Percentiles rank a stretch among this genome's conserved stretches.
Conservation (phyloP, 1,284 basidiomycete species). For the Ceratobasidium sp. region DNA sequence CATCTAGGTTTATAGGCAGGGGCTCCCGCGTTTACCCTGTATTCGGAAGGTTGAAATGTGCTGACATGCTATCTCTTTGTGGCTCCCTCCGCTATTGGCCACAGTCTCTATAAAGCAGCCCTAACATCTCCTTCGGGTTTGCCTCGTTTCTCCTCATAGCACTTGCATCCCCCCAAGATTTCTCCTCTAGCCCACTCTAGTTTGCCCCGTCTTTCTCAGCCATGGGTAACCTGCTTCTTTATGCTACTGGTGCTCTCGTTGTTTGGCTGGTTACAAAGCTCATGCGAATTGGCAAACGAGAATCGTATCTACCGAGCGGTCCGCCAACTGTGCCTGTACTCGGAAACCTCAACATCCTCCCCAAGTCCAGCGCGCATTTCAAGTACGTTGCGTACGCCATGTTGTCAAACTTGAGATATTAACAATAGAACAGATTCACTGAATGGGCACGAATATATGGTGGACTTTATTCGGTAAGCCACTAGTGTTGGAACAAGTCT, state of each 20-base stretch:
- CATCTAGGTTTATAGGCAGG: too few relatives aligned
- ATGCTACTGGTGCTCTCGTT: neutral
- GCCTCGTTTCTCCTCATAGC: too few relatives aligned
- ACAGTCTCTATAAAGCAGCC: too few relatives aligned
- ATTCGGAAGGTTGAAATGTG: too few relatives aligned
- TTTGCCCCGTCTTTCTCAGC: too few relatives aligned
- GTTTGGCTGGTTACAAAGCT: conserved; percentile 8
- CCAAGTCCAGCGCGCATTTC: conserved; percentile 48
- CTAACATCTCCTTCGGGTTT: too few relatives aligned
- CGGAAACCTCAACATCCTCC: conserved; percentile 53
- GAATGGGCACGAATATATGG: conserved; percentile 51
- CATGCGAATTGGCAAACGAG: conserved; percentile 44
- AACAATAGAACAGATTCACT: conserved; percentile 46
- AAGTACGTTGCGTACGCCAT: conserved; percentile 43
- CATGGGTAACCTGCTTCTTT: neutral
- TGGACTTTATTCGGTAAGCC: conserved; percentile 48
- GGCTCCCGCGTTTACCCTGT: too few relatives aligned
- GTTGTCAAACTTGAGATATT: neutral
- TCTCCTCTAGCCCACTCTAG: too few relatives aligned
- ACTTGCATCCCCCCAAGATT: too few relatives aligned
- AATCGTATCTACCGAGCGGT: conserved; percentile 51
- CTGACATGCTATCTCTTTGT: too few relatives aligned
- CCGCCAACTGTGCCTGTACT: conserved; percentile 53
- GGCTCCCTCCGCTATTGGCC: too few relatives aligned
- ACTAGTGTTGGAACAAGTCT: neutral